Base-by-base conservation (phyloP, 1,284 basidiomycete species). In the Wallemia ichthyophaga region DNA sequence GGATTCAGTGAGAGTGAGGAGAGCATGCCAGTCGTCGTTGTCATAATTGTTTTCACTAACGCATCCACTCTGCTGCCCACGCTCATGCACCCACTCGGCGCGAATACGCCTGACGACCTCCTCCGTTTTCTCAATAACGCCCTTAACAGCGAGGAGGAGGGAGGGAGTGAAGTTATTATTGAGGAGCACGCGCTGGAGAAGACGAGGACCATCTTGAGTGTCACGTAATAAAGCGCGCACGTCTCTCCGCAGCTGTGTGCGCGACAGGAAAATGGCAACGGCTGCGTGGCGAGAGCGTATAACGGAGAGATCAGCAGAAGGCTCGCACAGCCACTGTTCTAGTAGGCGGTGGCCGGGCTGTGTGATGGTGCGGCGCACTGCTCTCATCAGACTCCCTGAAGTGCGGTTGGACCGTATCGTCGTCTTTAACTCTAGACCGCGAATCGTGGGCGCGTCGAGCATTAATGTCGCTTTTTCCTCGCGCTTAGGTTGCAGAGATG, bases 401-500 rank as follows among this genome's bases (percentile, higher is more conserved):
- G 72, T 69, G 0, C 82, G 79, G 1, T 84, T 84, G 62, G 85
- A 82, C 27, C 80, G 74, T 31, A 82, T 73, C 23, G 77, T 76
- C 69, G 89, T 84, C 27, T 80, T 75, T 60, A 95, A 83, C 69
- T 95, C 88, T 24, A 94, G 77, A 7, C 84, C 83, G 64, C 82
- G 82, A 65, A 92, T 79, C 1, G 89, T 92, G 67, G 89, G 82
- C 1, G 83, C 78, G 67, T 92, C 87, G 61, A 92, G 88, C 65
- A 86, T 83, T 84, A 91, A 87, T 27, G n/a, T 79, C 74, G 25
- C 73, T 70, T n/a, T 11, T 7, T 11, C 72, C 68, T 1, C 67
- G 65, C 9, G 69, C 72, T 67, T 87, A 60, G 75, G 76, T 58
- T 71, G 75, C 17, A 71, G 67, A 27, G 74, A 70, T 21, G 85